phyloP scores from a whole-genome alignment of 495 filamentous ascomycete species.

The Pseudoneurospora amorphoporcata region DNA sequence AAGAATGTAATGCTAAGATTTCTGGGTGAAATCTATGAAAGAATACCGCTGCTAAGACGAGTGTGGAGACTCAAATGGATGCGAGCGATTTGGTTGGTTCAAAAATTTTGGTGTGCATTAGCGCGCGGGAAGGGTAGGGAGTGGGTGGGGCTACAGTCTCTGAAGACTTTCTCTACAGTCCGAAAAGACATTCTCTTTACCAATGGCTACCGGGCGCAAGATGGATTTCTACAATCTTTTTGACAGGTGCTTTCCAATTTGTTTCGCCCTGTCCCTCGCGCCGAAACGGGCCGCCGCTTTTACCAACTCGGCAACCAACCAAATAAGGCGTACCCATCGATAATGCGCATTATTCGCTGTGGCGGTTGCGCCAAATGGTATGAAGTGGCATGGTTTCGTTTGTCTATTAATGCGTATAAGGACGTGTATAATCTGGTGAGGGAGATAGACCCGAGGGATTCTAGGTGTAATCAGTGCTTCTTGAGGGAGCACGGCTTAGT shows the following conservation, averaged over 20 bases:
- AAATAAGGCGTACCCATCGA: neutral
- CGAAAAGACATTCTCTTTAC: no score
- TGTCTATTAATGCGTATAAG: neutral
- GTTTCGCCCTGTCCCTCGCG: neutral
- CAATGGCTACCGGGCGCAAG: neutral
- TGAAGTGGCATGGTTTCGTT: neutral
- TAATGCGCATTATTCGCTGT: neutral
- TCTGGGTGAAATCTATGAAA: no score
- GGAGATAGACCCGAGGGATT: neutral
- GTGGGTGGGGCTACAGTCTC: no score
- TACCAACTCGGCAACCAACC: no score
- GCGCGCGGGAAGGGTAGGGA: no score
- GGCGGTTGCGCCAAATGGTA: neutral
- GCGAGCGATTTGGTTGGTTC: no score
- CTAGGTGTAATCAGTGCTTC: neutral
- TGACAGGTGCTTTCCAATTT: neutral
- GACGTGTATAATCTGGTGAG: neutral
- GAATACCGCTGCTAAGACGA: no score
- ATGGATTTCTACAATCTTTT: neutral
- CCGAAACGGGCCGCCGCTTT: neutral
- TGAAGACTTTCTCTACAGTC: no score
- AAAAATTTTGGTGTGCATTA: no score
- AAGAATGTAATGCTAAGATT: no score
- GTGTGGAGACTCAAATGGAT: no score
- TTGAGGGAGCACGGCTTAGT: neutral